Conservation (phyloP, 331 rosid species). For the Ulmus americana region DNA sequence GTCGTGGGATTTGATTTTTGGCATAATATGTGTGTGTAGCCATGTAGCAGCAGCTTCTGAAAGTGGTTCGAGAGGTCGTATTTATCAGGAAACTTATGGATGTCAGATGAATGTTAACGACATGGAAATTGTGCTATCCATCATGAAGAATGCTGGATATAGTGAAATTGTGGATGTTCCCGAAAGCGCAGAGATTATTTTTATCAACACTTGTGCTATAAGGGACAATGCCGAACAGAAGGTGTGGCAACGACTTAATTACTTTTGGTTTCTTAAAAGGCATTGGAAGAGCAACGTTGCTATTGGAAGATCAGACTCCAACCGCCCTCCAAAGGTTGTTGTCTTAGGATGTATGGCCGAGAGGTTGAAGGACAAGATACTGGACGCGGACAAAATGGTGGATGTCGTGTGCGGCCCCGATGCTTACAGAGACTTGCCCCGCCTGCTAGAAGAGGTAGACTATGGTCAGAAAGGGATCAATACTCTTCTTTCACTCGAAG, state of each 20-base stretch:
- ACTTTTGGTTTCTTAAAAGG: slow-evolving; percentile 97
- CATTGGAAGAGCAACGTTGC: slow-evolving; percentile 84
- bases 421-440: slow-evolving; percentile 88
- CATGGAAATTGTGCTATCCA: slow-evolving; percentile 84
- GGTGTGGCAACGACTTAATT: slow-evolving; percentile 98
- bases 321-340: slow-evolving; percentile 79
- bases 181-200: slow-evolving; percentile 86
- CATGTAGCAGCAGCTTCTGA: slow-evolving; percentile 38
- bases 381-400: slow-evolving; percentile 92
- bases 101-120: slow-evolving; percentile 98
- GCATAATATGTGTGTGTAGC: slow-evolving; percentile 34
- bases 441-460: slow-evolving; percentile 80
- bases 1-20: background rate
- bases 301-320: slow-evolving; percentile 63
- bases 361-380: slow-evolving; percentile 89
- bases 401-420: slow-evolving; percentile 98
- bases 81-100: slow-evolving; percentile 95
- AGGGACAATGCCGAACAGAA: slow-evolving; percentile 97
- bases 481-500: slow-evolving; percentile 92
- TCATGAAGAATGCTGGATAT: slow-evolving; percentile 87
- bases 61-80: slow-evolving; percentile 56
- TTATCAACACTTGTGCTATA: slow-evolving; percentile 92
- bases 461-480: slow-evolving; percentile 92
- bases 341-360: slow-evolving; percentile 99
- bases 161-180: slow-evolving; percentile 63